A percentile compares a stretch with the other conserved stretches of the same genome.
Conservation (phyloP, 2,329 filamentous ascomycete genomes). For the Botrytis fabae region DNA sequence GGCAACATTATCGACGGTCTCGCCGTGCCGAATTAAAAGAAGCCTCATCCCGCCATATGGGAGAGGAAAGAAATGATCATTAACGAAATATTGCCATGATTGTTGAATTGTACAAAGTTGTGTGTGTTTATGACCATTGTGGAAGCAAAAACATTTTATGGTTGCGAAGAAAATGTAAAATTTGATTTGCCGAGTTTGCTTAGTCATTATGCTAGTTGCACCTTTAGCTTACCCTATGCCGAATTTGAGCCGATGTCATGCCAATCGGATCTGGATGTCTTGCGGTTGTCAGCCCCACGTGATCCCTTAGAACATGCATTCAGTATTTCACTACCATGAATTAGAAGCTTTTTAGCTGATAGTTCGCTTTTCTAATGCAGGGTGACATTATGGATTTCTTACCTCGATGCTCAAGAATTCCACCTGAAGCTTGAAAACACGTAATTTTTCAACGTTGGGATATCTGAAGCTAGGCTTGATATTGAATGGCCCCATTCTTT, state of each 20-base stretch:
- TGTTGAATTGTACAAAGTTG: slow-evolving; percentile 1
- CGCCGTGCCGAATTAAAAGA: slow-evolving; percentile 81
- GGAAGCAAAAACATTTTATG: slow-evolving; percentile 8
- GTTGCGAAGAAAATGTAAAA: neutral
- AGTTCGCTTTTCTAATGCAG: neutral
- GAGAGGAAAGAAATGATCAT: slow-evolving; percentile 28
- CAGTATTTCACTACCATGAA: neutral
- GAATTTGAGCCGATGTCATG: slow-evolving; percentile 3
- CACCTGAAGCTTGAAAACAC: neutral
- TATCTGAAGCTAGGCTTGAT: neutral
- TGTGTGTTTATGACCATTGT: neutral
- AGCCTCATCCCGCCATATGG: slow-evolving; percentile 54
- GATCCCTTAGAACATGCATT: neutral
- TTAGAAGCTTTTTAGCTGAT: neutral
- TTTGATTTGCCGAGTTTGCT: slow-evolving; percentile 7
- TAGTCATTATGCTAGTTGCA: neutral
- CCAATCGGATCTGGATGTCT: neutral
- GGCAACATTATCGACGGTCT: slow-evolving; percentile 87
- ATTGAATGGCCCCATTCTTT: neutral
- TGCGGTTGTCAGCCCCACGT: neutral
- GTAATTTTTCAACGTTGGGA: too few relatives aligned
- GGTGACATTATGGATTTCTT: neutral
- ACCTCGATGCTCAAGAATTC: too few relatives aligned
- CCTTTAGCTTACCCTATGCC: neutral
- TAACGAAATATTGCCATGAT: slow-evolving; percentile 33